phyloP scores from a whole-genome alignment of 2,329 filamentous ascomycete species.

The Ophioceras dolichostomum region DNA sequence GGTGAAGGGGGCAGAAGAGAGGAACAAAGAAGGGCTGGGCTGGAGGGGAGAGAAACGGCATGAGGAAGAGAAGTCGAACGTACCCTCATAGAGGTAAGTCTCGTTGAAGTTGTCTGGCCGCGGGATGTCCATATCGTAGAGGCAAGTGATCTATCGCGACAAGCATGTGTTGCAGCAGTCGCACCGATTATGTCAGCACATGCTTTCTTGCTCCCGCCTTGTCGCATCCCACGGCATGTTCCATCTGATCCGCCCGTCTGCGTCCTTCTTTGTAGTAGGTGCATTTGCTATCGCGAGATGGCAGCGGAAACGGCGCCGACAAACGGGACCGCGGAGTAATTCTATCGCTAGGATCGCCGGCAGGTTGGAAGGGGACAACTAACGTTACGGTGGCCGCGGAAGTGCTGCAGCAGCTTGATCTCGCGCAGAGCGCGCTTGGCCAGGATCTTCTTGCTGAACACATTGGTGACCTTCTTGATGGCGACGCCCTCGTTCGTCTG shows the following conservation, averaged over 20 bases:
- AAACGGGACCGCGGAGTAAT: no score
- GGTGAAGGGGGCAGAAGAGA: no score
- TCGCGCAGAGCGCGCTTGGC: constrained; percentile 95
- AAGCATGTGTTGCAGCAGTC: constrained; percentile 21
- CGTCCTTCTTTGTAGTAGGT: no score
- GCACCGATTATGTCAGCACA: not conserved
- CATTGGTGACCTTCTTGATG: constrained; percentile 99
- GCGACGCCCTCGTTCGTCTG: constrained; percentile 88
- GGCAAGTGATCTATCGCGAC: constrained; percentile 77
- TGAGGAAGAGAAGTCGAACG: constrained; percentile 13
- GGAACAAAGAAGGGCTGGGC: no score
- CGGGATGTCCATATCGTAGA: constrained; percentile 99
- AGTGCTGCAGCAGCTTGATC: constrained; percentile 98
- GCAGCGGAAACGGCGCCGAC: no score
- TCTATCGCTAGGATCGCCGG: no score
- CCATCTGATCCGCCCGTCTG: no score
- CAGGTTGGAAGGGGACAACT: constrained; percentile 19
- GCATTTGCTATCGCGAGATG: no score
- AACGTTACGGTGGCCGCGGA: constrained; percentile 80
- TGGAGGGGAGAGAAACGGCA: no score
- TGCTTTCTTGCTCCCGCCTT: not conserved
- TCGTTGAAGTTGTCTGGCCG: constrained; percentile 97
- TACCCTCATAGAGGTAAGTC: constrained; percentile 96
- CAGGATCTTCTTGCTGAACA: constrained; percentile 99
- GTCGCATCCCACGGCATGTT: no score